Conservation (phyloP, 1,284 basidiomycete species). For the Ustilago cynodontis region DNA sequence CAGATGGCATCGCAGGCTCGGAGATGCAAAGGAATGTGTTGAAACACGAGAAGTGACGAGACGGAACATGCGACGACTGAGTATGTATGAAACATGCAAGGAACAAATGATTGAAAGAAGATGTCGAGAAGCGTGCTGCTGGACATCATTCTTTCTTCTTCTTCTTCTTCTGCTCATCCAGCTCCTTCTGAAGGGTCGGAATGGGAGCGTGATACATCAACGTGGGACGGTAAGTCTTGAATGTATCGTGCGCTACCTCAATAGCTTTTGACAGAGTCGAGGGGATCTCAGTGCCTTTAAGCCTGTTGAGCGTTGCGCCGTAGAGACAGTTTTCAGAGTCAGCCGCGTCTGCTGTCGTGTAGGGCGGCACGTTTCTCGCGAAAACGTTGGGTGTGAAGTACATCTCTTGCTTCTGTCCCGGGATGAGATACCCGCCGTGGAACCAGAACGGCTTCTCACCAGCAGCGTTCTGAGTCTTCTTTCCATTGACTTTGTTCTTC, state of each 20-base stretch:
- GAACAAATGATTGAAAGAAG: neutral
- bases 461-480: conserved; percentile 16
- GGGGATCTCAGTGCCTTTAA: conserved; percentile 29
- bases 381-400: conserved; percentile 48
- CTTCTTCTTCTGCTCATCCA: neutral
- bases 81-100: neutral
- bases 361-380: conserved; percentile 32
- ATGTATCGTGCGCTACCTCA: conserved; percentile 33
- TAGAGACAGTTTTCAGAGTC: conserved; percentile 31
- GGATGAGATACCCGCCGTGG: conserved; percentile 30
- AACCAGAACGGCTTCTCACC: conserved; percentile 50
- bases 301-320: conserved; percentile 39
- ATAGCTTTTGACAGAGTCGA: conserved; percentile 20
- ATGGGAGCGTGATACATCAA: conserved; percentile 21
- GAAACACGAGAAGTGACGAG: neutral
- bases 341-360: conserved; percentile 23
- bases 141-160: conserved; percentile 5
- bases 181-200: conserved; percentile 7
- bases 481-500: conserved; percentile 12
- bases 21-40: conserved; percentile 6
- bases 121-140: neutral
- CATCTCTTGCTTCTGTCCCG: conserved; percentile 16
- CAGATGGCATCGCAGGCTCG: neutral
- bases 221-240: conserved; percentile 18
- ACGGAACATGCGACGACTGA: neutral